Conservation (phyloP, 257 asterid species). For the Ballota nigra region DNA sequence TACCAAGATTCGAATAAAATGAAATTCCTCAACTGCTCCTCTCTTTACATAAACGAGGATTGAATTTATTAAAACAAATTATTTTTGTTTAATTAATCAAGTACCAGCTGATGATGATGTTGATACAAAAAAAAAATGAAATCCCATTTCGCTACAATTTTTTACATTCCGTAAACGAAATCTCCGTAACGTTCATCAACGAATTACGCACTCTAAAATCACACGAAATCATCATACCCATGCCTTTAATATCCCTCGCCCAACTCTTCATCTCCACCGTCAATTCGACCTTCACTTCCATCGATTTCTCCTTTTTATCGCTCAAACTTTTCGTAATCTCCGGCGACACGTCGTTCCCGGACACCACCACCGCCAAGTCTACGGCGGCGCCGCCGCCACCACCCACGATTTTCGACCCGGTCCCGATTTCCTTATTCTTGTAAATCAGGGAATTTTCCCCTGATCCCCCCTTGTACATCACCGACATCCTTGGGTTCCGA, state of each 20-base stretch:
- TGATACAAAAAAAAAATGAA: neutral
- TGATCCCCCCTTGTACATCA: conserved; percentile 27
- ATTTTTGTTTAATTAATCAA: neutral
- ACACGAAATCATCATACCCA: conserved; percentile 37
- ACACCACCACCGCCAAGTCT: conserved; percentile 22
- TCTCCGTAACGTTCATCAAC: conserved; percentile 24
- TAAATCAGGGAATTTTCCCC: conserved; percentile 30
- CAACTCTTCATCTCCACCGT: conserved; percentile 43
- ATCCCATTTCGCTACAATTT: conserved; percentile 1
- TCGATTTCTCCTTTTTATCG: conserved; percentile 24
- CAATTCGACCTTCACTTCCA: conserved; percentile 32
- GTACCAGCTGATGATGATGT: conserved; percentile 5
- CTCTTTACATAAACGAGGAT: neutral
- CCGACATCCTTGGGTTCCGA: conserved; percentile 35
- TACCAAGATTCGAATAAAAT: neutral
- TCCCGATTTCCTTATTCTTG: conserved; percentile 37
- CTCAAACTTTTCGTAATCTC: conserved; percentile 21
- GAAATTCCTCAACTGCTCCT: neutral
- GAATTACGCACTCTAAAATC: conserved; percentile 42
- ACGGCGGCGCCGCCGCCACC: neutral
- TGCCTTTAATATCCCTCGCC: conserved; percentile 26
- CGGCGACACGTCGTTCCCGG: conserved; percentile 19
- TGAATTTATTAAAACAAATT: neutral
- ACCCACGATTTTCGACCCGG: conserved; percentile 28
- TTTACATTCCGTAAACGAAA: conserved; percentile 40